Conservation (phyloP, 768 basidiomycete species). For the Trametes elegans region DNA sequence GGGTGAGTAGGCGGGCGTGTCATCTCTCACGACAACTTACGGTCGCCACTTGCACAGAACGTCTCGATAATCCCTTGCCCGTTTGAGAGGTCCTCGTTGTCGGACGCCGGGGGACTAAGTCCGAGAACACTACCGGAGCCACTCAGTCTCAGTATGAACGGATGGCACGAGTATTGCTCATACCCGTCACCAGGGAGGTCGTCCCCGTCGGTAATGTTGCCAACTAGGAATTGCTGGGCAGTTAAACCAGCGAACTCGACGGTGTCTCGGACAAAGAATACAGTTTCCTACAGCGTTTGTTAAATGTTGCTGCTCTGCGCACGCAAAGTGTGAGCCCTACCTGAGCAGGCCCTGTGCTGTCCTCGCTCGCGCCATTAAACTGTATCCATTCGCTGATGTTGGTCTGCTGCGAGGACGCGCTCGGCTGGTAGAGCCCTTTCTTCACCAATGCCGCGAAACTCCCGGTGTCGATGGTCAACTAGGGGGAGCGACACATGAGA, state of each 20-base stretch:
- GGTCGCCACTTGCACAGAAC: conserved; percentile 3
- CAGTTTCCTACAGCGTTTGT: conserved; percentile 5
- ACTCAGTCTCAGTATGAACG: neutral
- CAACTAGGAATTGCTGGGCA: conserved; percentile 7
- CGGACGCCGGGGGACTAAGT: conserved; percentile 16
- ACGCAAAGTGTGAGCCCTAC: neutral
- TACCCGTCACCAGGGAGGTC: conserved; percentile 14
- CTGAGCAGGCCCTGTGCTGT: conserved; percentile 1
- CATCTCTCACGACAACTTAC: neutral
- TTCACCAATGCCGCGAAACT: conserved; percentile 14
- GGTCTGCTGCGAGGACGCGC: conserved; percentile 8
- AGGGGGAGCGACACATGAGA: no score
- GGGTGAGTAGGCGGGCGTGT: neutral
- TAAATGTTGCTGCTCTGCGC: neutral
- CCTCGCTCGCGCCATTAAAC: conserved; percentile 16
- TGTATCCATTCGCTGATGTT: conserved; percentile 18
- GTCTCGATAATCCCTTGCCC: conserved; percentile 13
- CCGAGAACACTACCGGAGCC: conserved; percentile 6
- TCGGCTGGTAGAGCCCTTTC: conserved; percentile 12
- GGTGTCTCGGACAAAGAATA: conserved; percentile 11
- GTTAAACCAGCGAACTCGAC: conserved; percentile 4
- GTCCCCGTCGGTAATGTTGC: conserved; percentile 16
- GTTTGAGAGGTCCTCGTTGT: conserved; percentile 6
- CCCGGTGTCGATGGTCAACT: conserved; percentile 16
- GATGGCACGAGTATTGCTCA: neutral